Evolutionary conservation across 2,329 filamentous ascomycete genomes (phyloP).

Genomic region (Pseudogymnoascus sp.): DNA sequence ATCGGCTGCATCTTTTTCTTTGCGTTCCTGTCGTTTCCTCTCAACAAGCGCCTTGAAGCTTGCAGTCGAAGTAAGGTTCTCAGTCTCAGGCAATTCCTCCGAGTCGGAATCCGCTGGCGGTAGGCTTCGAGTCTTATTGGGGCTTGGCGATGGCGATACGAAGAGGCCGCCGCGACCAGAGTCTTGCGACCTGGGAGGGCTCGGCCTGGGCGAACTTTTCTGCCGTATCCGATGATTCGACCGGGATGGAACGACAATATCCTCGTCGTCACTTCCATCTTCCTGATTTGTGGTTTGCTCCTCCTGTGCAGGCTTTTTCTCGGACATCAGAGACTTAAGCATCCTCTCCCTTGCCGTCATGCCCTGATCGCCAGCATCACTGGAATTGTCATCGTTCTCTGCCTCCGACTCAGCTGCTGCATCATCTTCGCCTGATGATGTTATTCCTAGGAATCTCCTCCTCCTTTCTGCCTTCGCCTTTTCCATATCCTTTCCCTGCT

Average conservation of each 20-base stretch:
- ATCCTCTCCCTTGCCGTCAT: slow-evolving; percentile 1
- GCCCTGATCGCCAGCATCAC: neutral
- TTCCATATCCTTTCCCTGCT: neutral
- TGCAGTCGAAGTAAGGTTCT: slow-evolving; percentile 21
- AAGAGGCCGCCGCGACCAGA: slow-evolving; percentile 3
- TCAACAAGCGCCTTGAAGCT: slow-evolving; percentile 67
- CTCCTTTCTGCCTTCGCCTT: neutral
- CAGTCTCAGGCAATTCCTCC: slow-evolving; percentile 19
- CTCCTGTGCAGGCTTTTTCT: neutral
- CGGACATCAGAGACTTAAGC: neutral
- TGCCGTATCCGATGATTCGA: slow-evolving; percentile 33
- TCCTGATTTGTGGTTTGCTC: slow-evolving; percentile 9
- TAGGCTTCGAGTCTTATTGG: slow-evolving; percentile 10
- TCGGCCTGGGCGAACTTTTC: slow-evolving; percentile 41
- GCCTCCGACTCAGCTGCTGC: neutral
- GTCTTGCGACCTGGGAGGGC: slow-evolving; percentile 15
- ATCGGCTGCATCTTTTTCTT: slow-evolving; percentile 54
- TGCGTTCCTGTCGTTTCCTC: slow-evolving; percentile 64
- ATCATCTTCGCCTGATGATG: slow-evolving; percentile 3
- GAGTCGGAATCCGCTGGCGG: slow-evolving; percentile 15
- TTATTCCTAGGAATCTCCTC: neutral
- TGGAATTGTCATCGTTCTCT: neutral
- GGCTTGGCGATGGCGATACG: slow-evolving; percentile 10
- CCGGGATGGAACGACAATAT: slow-evolving; percentile 35
- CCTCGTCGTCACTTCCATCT: slow-evolving; percentile 31